Base-by-base conservation (phyloP, 306 rosid genomes). In the Begonia peltatifolia region DNA sequence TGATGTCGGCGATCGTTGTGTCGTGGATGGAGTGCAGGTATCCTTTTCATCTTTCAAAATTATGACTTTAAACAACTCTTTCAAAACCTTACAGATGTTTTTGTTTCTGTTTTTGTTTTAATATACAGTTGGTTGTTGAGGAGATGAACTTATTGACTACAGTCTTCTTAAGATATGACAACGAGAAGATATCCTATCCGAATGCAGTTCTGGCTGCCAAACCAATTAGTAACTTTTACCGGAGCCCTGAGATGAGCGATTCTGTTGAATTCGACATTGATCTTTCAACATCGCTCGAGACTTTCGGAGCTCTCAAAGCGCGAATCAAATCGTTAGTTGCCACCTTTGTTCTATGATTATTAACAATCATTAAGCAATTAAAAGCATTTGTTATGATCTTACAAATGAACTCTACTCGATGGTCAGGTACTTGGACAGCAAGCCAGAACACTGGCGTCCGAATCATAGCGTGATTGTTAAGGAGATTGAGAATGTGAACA, bases 1-100 rank as follows among this genome's bases (percentile, higher is more conserved):
- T 25, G 97, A 90, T 46, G 87, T 90, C 11, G 94, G 97, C 12
- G 95, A 90, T 56, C 95, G 82, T 18, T 83, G 95, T 46, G 95
- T 90, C 48, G 69, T 90, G 14, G 97, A 85, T 49, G 95, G 92
- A 41, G 78, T 78, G 18, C 95, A 90, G 92, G 95, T 85, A 85
- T 25, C 53, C 44, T 41, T 41, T 59, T 36, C 44, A 52, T 25
- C 9, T 30, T 30, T 30, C 38, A 30, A 30, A 30, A 30, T 7
- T 5, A 30, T 30, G 38, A 30, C 38, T 5, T 30, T 30, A 30
- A 30, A 30, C 38, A 30, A 30, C 9, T 7, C 1, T 30, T 30
- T 30, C 38, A 30, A 30, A 30, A 30, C 38, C 38, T 5, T 30
- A 30, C 6, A 30, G 38, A 30, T 30, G 9, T 30, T 30, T 30